Evolutionary conservation across 495 filamentous ascomycete species (phyloP).

Genomic region (Tuber magnatum): DNA sequence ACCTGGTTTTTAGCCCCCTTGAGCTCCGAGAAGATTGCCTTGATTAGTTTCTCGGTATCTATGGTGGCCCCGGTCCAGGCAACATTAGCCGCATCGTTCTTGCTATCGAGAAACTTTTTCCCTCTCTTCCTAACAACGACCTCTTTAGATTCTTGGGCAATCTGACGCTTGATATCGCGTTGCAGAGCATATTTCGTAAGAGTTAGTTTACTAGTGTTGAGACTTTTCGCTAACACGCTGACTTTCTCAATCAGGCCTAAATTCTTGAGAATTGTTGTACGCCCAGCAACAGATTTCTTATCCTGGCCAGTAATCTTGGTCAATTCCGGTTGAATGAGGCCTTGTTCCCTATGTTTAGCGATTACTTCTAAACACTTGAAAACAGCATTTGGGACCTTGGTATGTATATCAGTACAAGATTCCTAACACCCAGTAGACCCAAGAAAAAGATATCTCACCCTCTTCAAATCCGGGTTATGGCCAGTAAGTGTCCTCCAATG

Average conservation of each 20-base stretch:
- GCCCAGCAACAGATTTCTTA: conserved; percentile 75
- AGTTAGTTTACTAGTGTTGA: conserved; percentile 61
- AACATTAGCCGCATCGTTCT: conserved; percentile 31
- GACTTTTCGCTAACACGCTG: conserved; percentile 55
- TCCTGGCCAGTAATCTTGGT: conserved; percentile 71
- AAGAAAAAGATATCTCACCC: conserved; percentile 46
- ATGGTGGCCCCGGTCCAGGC: conserved; percentile 51
- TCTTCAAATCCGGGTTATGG: conserved; percentile 66
- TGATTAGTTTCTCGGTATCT: conserved; percentile 46
- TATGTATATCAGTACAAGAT: conserved; percentile 3
- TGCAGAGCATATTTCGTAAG: conserved; percentile 54
- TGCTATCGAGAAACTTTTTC: conserved; percentile 23
- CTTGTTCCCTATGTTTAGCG: conserved; percentile 59
- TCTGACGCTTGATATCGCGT: conserved; percentile 31
- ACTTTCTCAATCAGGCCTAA: conserved; percentile 84
- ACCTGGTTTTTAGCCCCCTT: conserved; percentile 44
- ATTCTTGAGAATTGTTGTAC: conserved; percentile 64
- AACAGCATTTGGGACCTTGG: conserved; percentile 40
- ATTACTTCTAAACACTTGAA: conserved; percentile 75
- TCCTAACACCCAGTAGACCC: not conserved
- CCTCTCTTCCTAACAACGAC: conserved; percentile 20
- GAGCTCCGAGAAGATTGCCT: conserved; percentile 48
- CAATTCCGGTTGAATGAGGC: conserved; percentile 75
- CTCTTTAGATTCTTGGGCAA: conserved; percentile 34
- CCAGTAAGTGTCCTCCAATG: conserved; percentile 76